Evolutionary conservation across 2,329 filamentous ascomycete genomes (phyloP).

Genomic region (Paracoccidioides brasiliensis): DNA sequence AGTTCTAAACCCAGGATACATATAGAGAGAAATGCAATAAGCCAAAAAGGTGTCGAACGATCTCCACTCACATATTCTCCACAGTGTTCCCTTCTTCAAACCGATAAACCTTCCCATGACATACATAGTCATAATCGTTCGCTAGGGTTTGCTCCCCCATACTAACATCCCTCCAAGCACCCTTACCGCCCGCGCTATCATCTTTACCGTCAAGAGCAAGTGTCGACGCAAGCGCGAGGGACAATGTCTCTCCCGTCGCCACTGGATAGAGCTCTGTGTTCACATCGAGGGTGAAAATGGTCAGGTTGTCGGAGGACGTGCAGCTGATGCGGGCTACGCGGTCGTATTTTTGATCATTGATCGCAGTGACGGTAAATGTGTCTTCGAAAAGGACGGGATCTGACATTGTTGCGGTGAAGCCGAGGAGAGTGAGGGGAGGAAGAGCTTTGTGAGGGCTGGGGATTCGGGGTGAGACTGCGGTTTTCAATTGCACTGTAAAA

Average conservation of each 20-base stretch:
- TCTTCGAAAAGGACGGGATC: conserved; percentile 93
- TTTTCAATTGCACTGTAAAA: neutral
- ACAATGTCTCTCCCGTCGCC: conserved; percentile 58
- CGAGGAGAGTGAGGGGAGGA: neutral
- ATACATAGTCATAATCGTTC: conserved; percentile 40
- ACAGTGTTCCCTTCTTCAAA: conserved; percentile 47
- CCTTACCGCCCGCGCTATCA: conserved; percentile 43
- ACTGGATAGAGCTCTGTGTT: conserved; percentile 87
- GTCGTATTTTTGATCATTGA: conserved; percentile 86
- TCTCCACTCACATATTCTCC: conserved; percentile 65
- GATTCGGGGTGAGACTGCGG: neutral
- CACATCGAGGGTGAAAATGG: conserved; percentile 75
- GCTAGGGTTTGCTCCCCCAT: conserved; percentile 45
- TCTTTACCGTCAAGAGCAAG: conserved; percentile 79
- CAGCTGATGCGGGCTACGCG: conserved; percentile 76
- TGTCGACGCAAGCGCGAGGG: conserved; percentile 71
- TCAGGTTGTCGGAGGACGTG: conserved; percentile 60
- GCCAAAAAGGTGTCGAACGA: neutral
- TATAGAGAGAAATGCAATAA: neutral
- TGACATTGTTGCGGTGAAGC: conserved; percentile 44
- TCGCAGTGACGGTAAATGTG: conserved; percentile 65
- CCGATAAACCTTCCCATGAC: conserved; percentile 40
- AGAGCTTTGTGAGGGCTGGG: neutral
- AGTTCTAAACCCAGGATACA: neutral
- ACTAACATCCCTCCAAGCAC: conserved; percentile 62